A percentile compares a stretch with the other conserved stretches of the same genome.
phyloP scores from a whole-genome alignment of 495 filamentous ascomycete genomes.

The Patellaria atrata region DNA sequence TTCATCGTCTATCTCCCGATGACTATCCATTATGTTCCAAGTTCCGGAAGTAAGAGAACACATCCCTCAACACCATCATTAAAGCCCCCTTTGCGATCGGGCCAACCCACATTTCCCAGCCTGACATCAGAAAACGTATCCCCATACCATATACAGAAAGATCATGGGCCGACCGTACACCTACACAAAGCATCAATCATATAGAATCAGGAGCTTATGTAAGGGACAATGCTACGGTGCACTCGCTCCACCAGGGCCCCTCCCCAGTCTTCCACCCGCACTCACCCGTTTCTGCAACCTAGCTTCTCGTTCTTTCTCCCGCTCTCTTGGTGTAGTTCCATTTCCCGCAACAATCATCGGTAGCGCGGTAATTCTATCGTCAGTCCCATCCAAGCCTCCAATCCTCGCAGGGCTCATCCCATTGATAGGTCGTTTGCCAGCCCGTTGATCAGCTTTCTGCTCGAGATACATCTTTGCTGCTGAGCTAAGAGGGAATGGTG shows the following conservation, averaged over 20 bases:
- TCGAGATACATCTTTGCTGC: constrained; percentile 74
- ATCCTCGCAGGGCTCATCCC: constrained; percentile 3
- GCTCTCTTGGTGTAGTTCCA: constrained; percentile 18
- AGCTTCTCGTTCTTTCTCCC: constrained; percentile 19
- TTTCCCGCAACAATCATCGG: constrained; percentile 21
- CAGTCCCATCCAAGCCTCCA: constrained; percentile 3
- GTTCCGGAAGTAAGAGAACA: too few relatives aligned
- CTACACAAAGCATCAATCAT: too few relatives aligned
- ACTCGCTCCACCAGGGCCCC: constrained; percentile 3
- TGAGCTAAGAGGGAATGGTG: constrained; percentile 61
- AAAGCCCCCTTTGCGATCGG: too few relatives aligned
- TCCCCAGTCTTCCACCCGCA: constrained; percentile 20
- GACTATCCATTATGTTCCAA: too few relatives aligned
- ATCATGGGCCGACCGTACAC: too few relatives aligned
- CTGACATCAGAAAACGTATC: too few relatives aligned
- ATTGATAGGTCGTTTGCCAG: constrained; percentile 13
- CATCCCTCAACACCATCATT: too few relatives aligned
- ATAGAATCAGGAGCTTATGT: too few relatives aligned
- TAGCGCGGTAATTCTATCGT: constrained; percentile 20
- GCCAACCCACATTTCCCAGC: too few relatives aligned
- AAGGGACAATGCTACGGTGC: too few relatives aligned
- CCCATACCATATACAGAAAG: too few relatives aligned
- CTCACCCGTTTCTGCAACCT: constrained; percentile 20
- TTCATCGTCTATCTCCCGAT: too few relatives aligned
- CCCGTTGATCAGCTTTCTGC: constrained; percentile 44